Evolutionary conservation across 2,329 filamentous ascomycete species (phyloP).

Genomic region (Alternaria solani): DNA sequence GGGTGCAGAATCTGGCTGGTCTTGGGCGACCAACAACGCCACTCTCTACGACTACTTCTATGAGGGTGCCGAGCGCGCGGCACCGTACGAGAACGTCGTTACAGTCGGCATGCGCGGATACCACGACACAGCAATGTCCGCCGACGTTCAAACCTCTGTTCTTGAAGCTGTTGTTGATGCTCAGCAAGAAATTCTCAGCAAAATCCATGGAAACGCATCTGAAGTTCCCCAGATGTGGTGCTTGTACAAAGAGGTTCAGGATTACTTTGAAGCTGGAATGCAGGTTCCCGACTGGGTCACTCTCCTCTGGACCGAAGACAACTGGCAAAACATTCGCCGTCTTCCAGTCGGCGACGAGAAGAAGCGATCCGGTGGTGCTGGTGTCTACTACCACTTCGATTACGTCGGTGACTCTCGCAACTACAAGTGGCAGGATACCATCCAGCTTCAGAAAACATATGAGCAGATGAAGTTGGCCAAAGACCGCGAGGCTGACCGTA

Average conservation of each 20-base stretch:
- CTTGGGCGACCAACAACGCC: slow-evolving; percentile 73
- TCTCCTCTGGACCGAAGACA: slow-evolving; percentile 74
- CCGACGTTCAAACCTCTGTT: slow-evolving; percentile 64
- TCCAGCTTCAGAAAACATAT: slow-evolving; percentile 70
- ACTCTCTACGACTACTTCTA: slow-evolving; percentile 74
- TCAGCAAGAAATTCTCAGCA: slow-evolving; percentile 66
- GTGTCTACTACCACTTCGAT: slow-evolving; percentile 72
- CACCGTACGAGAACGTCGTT: slow-evolving; percentile 71
- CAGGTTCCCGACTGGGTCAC: slow-evolving; percentile 71
- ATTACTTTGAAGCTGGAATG: slow-evolving; percentile 71
- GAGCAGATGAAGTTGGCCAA: slow-evolving; percentile 71
- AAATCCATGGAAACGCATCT: slow-evolving; percentile 62
- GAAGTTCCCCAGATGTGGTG: slow-evolving; percentile 75
- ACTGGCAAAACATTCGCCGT: slow-evolving; percentile 71
- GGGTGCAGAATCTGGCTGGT: slow-evolving; percentile 65
- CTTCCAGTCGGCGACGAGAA: slow-evolving; percentile 69
- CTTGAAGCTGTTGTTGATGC: slow-evolving; percentile 68
- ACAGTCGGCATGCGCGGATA: slow-evolving; percentile 75
- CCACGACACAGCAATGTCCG: slow-evolving; percentile 70
- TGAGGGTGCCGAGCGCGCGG: slow-evolving; percentile 70
- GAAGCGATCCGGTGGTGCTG: slow-evolving; percentile 67
- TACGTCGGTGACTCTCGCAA: slow-evolving; percentile 69
- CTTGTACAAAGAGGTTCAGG: slow-evolving; percentile 77
- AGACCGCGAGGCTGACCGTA: slow-evolving; percentile 64
- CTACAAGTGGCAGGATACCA: slow-evolving; percentile 70